phyloP scores from a whole-genome alignment of 1,139 yeast genomes.

The Yamadazyma songkhlaensis region DNA sequence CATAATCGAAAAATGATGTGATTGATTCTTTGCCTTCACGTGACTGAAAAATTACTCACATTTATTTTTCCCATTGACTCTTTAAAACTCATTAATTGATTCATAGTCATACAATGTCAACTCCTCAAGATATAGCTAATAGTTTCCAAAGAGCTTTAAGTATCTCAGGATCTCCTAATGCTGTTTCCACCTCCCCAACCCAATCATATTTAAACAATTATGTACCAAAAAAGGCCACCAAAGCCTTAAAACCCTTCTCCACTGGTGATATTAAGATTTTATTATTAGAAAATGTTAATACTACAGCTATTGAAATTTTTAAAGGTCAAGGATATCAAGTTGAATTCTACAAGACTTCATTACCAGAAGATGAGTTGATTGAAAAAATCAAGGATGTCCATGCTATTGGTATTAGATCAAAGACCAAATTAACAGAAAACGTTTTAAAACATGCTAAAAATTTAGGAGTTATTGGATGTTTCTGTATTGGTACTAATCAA shows the following conservation, averaged over 20 bases:
- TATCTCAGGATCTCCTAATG: constrained; percentile 58
- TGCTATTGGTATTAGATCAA: constrained; percentile 97
- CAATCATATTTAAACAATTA: constrained; percentile 49
- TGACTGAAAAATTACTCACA: constrained; percentile 3
- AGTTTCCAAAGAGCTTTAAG: constrained; percentile 54
- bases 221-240: constrained; percentile 50
- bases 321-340: constrained; percentile 93
- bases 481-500: constrained; percentile 99
- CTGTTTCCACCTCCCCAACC: constrained; percentile 75
- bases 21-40: constrained; percentile 1
- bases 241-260: constrained; percentile 81
- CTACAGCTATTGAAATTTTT: constrained; percentile 86
- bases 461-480: constrained; percentile 90
- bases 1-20: neutral
- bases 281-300: constrained; percentile 87
- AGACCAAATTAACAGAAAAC: constrained; percentile 81
- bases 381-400: constrained; percentile 92
- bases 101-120: constrained; percentile 41
- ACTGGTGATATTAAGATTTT: constrained; percentile 91
- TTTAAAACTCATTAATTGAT: constrained; percentile 1
- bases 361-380: constrained; percentile 90
- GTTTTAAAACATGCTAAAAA: constrained; percentile 84
- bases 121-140: constrained; percentile 66
- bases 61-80: constrained; percentile 4
- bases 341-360: constrained; percentile 85